Conservation (phyloP, 306 rosid species). For the Glycine soja region DNA sequence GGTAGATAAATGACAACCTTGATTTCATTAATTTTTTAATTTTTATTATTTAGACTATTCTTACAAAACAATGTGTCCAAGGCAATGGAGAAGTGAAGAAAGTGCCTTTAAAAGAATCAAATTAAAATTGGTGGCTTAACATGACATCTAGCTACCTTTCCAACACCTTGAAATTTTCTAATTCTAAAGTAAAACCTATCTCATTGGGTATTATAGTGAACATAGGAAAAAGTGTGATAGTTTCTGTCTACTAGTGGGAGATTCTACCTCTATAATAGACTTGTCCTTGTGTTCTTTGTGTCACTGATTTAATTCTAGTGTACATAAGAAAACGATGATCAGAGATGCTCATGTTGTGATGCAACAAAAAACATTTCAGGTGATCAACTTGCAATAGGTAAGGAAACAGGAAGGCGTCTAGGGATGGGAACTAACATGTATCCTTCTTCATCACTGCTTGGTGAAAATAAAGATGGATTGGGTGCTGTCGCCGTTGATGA, state of each 20-base stretch:
- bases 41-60: neutral
- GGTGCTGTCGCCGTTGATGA: conserved; percentile 65
- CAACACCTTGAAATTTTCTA: neutral
- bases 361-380: conserved; percentile 51
- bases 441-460: conserved; percentile 79
- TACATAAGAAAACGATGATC: neutral
- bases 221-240: neutral
- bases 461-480: conserved; percentile 57
- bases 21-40: neutral
- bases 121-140: conserved; percentile 4
- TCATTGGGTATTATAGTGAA: neutral
- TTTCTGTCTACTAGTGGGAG: neutral
- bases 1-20: neutral
- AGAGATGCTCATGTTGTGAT: conserved; percentile 28
- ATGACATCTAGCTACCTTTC: conserved; percentile 9
- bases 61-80: neutral
- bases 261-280: neutral
- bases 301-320: neutral
- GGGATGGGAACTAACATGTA: conserved; percentile 89
- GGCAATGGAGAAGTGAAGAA: neutral
- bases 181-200: neutral
- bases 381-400: conserved; percentile 79
- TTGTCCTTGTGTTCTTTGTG: neutral
- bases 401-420: conserved; percentile 84
- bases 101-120: neutral